Conservation (phyloP, 2,329 filamentous ascomycete genomes). For the Coniella vitis region DNA sequence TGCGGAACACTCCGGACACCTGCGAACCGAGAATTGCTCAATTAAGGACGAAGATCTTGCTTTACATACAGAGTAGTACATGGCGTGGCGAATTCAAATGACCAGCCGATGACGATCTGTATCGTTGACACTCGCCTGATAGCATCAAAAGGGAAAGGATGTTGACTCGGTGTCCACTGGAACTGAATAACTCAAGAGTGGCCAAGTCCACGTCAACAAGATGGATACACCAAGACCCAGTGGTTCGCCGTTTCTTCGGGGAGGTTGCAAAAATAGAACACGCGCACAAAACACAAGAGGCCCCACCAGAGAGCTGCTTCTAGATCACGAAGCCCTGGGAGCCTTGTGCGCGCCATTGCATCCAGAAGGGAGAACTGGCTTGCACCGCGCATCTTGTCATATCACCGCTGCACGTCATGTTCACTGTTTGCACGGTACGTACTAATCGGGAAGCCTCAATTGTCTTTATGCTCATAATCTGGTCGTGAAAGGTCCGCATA, state of each 20-base stretch:
- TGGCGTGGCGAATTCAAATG: background rate
- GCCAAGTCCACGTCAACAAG: background rate
- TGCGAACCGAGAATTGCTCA: slow-evolving; percentile 11
- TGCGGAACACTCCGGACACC: slow-evolving; percentile 7
- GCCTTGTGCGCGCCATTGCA: no score
- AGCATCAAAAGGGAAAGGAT: background rate
- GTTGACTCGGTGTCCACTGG: background rate
- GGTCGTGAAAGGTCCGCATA: no score
- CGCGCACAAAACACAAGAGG: no score
- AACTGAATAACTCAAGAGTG: background rate
- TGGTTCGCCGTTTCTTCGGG: background rate
- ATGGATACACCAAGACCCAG: background rate
- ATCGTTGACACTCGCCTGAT: background rate
- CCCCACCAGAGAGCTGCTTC: no score
- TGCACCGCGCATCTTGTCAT: no score
- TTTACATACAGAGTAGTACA: background rate
- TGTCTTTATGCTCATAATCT: no score
- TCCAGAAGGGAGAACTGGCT: no score
- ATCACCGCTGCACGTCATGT: no score
- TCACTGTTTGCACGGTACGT: no score
- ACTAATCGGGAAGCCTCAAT: no score
- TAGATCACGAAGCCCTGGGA: no score
- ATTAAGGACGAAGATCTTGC: slow-evolving; percentile 6
- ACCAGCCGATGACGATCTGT: slow-evolving; percentile 10
- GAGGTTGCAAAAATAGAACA: no score